A percentile compares a stretch with the other conserved stretches of the same genome.
Conservation (phyloP, 148 eudicot species). For the Silene latifolia region DNA sequence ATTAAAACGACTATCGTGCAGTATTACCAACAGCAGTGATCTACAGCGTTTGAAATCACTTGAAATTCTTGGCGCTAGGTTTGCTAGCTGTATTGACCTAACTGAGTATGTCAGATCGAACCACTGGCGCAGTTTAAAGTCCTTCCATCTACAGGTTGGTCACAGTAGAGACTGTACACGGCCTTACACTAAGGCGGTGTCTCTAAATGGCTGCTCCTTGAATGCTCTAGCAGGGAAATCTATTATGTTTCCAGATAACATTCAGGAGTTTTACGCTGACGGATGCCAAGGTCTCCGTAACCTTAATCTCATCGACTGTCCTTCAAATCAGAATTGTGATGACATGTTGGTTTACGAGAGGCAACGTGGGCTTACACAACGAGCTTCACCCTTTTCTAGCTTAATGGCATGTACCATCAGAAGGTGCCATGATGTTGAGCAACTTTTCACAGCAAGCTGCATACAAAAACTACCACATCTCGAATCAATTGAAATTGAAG, state of each 20-base stretch:
- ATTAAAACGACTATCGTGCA: conserved; percentile 10
- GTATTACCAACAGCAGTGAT: conserved; percentile 9
- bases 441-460: neutral
- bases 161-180: neutral
- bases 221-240: neutral
- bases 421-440: conserved; percentile 8
- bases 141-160: conserved; percentile 17
- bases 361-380: no score
- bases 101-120: conserved; percentile 16
- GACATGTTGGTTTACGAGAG: no score
- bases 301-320: neutral
- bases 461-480: neutral
- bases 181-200: conserved; percentile 4
- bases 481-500: conserved; percentile 1
- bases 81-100: neutral
- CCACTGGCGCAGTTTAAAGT: conserved; percentile 9
- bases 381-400: neutral
- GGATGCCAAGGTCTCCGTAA: conserved; percentile 9
- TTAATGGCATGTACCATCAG: neutral
- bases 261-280: conserved; percentile 13
- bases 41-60: conserved; percentile 15
- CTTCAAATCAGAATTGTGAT: neutral
- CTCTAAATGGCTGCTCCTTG: conserved; percentile 10
- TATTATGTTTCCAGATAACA: conserved; percentile 17
- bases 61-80: conserved; percentile 20